These are phyloP conservation scores for Candida chilensis DNA, from an alignment of 805 yeast genomes.

Conservation along the genomic window DNA sequence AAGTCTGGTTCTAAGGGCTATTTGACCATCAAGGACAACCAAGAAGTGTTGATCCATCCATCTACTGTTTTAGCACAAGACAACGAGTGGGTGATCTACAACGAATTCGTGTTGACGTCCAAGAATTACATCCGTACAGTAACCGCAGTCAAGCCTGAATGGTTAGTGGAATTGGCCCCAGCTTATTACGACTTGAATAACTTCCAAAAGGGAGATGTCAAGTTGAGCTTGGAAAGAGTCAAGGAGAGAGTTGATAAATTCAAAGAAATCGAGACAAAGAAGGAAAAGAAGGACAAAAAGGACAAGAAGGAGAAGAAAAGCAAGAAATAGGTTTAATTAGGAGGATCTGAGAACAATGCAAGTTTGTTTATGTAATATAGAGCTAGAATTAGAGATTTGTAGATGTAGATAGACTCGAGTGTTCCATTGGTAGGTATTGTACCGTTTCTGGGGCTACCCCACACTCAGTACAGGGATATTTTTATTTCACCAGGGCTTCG, in stretches of 20 bases:
- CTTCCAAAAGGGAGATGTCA: slow-evolving; percentile 65
- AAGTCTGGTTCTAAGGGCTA: slow-evolving; percentile 76
- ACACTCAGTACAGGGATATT: background rate
- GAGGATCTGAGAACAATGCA: background rate
- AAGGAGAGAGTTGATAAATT: slow-evolving; percentile 34
- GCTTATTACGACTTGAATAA: slow-evolving; percentile 55
- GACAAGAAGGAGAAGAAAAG: background rate
- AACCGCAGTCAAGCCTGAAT: slow-evolving; percentile 82
- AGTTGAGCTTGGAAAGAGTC: slow-evolving; percentile 58
- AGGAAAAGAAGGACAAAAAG: slow-evolving; percentile 6
- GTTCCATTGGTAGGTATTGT: no score
- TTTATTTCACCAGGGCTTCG: no score
- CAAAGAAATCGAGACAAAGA: slow-evolving; percentile 17
- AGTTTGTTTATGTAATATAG: no score
- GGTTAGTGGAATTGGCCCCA: slow-evolving; percentile 81
- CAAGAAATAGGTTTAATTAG: background rate
- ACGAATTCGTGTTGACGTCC: slow-evolving; percentile 90
- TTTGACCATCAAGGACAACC: slow-evolving; percentile 90
- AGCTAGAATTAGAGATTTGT: no score
- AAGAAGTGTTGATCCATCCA: slow-evolving; percentile 92
- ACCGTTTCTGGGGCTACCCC: background rate
- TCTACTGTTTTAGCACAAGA: slow-evolving; percentile 84
- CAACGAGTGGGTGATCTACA: slow-evolving; percentile 89
- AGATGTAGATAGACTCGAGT: no score
- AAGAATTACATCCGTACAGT: slow-evolving; percentile 94